A percentile compares a stretch with the other conserved stretches of the same genome.
These are phyloP conservation scores for Barnettozyma populi DNA, from an alignment of 805 yeast genomes.

Conservation along the genomic window DNA sequence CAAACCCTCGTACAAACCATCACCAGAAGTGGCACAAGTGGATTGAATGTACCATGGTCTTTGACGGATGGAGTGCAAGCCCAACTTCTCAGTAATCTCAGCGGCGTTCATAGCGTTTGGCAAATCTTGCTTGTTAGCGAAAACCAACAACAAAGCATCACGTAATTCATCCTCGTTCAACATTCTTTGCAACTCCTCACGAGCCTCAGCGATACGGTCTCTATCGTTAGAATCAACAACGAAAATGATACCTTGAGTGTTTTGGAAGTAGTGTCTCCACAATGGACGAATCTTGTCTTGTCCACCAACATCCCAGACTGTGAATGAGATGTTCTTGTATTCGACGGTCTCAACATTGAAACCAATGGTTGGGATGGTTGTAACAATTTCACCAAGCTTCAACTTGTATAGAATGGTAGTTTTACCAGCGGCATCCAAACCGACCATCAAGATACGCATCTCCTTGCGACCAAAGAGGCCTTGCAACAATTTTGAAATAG, in stretches of 20 bases:
- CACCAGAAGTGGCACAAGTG: conserved; percentile 98
- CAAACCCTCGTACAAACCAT: conserved; percentile 95
- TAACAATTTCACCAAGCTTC: conserved; percentile 92
- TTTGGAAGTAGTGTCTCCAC: conserved; percentile 99
- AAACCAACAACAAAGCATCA: conserved; percentile 90
- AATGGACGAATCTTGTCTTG: conserved; percentile 97
- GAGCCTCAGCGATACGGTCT: conserved; percentile 95
- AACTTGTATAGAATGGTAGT: conserved; percentile 93
- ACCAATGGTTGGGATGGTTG: conserved; percentile 95
- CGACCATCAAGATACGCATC: conserved; percentile 97
- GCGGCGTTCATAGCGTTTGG: conserved; percentile 99
- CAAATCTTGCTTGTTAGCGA: conserved; percentile 98
- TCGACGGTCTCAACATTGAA: conserved; percentile 97
- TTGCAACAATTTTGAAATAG: conserved; percentile 87
- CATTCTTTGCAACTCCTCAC: conserved; percentile 98
- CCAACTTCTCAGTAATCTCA: conserved; percentile 94
- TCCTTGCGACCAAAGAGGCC: conserved; percentile 97
- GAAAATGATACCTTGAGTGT: conserved; percentile 96
- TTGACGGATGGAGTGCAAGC: conserved; percentile 94
- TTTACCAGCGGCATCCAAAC: conserved; percentile 98
- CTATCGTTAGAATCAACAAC: conserved; percentile 98
- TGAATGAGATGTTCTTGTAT: conserved; percentile 93
- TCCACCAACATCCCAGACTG: conserved; percentile 99
- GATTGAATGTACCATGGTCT: conserved; percentile 99
- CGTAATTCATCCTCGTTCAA: conserved; percentile 97